Conservation (phyloP, 257 asterid species). For the Apocynum venetum region DNA sequence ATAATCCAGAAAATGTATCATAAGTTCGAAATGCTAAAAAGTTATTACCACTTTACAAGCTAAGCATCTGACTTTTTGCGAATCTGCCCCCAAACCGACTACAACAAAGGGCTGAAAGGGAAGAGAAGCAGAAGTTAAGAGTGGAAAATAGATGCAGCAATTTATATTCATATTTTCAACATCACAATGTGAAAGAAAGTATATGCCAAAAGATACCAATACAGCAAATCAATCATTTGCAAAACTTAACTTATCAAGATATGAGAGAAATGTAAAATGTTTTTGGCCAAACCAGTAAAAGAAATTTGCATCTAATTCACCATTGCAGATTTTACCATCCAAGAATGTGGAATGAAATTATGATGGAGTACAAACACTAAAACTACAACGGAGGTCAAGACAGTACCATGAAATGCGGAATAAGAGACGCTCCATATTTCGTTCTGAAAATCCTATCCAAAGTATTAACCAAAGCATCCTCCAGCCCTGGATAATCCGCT, state of each 20-base stretch:
- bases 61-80: conserved; percentile 72
- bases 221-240: not conserved
- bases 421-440: conserved; percentile 82
- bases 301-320: too few species aligned
- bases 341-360: not conserved
- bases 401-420: conserved; percentile 84
- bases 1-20: not conserved
- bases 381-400: not conserved
- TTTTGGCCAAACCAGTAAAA: not conserved
- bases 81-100: conserved; percentile 80
- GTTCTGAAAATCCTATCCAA: conserved; percentile 80
- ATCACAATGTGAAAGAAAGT: not conserved
- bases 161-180: not conserved
- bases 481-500: conserved; percentile 70
- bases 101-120: conserved; percentile 62
- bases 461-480: conserved; percentile 63
- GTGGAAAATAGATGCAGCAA: not conserved
- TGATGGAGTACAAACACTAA: not conserved
- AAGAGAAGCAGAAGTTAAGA: conserved; percentile 17
- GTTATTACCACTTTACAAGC: conserved; percentile 70
- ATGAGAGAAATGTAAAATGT: not conserved
- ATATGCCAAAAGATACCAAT: not conserved
- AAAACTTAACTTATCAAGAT: not conserved
- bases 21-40: conserved; percentile 1
- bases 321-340: not conserved